phyloP scores from a whole-genome alignment of 495 filamentous ascomycete genomes.

The Xylaria curta region DNA sequence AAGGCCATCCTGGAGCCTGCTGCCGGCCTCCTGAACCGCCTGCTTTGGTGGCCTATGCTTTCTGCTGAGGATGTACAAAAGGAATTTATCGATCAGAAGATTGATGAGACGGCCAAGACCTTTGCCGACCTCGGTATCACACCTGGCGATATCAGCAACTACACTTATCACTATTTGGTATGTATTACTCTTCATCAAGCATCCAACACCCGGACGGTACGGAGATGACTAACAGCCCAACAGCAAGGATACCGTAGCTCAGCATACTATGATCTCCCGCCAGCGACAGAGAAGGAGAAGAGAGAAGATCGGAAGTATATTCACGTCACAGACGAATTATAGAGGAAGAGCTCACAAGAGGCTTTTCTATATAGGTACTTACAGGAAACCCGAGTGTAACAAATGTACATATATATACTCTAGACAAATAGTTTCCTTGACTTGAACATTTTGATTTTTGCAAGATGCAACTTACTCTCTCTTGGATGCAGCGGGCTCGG shows the following conservation, averaged over 20 bases:
- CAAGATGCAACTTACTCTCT: neutral
- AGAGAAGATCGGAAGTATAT: slow-evolving; percentile 94
- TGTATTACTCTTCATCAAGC: slow-evolving; percentile 42
- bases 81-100: slow-evolving; percentile 92
- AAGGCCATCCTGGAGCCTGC: slow-evolving; percentile 75
- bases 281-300: slow-evolving; percentile 92
- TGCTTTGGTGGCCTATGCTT: slow-evolving; percentile 84
- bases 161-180: slow-evolving; percentile 93
- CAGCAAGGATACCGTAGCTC: slow-evolving; percentile 85
- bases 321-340: slow-evolving; percentile 89
- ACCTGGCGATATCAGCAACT: slow-evolving; percentile 78
- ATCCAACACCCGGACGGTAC: neutral
- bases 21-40: slow-evolving; percentile 74
- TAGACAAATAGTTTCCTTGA: slow-evolving; percentile 40
- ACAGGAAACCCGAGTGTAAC: slow-evolving; percentile 26
- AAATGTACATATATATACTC: slow-evolving; percentile 54
- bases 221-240: slow-evolving; percentile 38
- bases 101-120: slow-evolving; percentile 91
- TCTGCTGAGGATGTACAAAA: slow-evolving; percentile 89
- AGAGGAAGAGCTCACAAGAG: slow-evolving; percentile 28
- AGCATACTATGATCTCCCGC: slow-evolving; percentile 88
- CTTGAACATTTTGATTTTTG: slow-evolving; percentile 28
- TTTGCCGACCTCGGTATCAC: slow-evolving; percentile 92
- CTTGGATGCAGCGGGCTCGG: neutral
- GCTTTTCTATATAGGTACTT: slow-evolving; percentile 19